Evolutionary conservation across 2,329 filamentous ascomycete genomes (phyloP).

Genomic region (Hypoxylon sp.): DNA sequence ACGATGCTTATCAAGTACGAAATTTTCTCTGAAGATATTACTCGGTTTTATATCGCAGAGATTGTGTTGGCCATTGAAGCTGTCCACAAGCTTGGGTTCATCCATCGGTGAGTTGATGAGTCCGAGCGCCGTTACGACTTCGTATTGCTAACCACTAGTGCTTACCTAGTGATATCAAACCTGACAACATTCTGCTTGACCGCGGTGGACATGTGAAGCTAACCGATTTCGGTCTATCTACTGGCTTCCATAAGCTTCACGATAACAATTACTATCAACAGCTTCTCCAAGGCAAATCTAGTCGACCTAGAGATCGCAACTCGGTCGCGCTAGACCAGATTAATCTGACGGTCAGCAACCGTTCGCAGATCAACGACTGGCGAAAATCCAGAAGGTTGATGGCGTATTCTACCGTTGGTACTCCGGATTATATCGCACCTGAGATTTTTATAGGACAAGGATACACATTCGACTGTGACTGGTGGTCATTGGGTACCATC

Average conservation of each 20-base stretch:
- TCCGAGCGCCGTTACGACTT: too few relatives aligned
- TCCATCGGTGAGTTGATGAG: slow-evolving; percentile 96
- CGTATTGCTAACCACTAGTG: too few relatives aligned
- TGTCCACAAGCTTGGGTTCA: slow-evolving; percentile 96
- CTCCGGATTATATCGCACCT: slow-evolving; percentile 97
- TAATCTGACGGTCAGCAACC: slow-evolving; percentile 96
- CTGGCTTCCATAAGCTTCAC: slow-evolving; percentile 96
- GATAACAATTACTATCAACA: slow-evolving; percentile 99
- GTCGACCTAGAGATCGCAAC: slow-evolving; percentile 80
- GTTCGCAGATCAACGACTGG: slow-evolving; percentile 98
- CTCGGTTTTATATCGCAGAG: slow-evolving; percentile 98
- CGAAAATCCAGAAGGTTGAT: slow-evolving; percentile 93
- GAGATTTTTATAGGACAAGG: slow-evolving; percentile 98
- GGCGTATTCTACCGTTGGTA: slow-evolving; percentile 98
- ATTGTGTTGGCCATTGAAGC: slow-evolving; percentile 98
- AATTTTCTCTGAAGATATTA: slow-evolving; percentile 98
- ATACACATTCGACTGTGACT: slow-evolving; percentile 97
- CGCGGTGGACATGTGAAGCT: slow-evolving; percentile 96
- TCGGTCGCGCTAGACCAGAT: slow-evolving; percentile 98
- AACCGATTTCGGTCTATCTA: slow-evolving; percentile 97
- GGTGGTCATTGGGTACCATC: slow-evolving; percentile 98
- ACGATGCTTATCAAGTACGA: slow-evolving; percentile 99
- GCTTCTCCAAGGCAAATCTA: slow-evolving; percentile 82
- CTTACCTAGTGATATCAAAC: slow-evolving; percentile 87
- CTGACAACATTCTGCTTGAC: slow-evolving; percentile 97